Base-by-base conservation (phyloP, 495 filamentous ascomycete genomes). In the Cercophora sp. region DNA sequence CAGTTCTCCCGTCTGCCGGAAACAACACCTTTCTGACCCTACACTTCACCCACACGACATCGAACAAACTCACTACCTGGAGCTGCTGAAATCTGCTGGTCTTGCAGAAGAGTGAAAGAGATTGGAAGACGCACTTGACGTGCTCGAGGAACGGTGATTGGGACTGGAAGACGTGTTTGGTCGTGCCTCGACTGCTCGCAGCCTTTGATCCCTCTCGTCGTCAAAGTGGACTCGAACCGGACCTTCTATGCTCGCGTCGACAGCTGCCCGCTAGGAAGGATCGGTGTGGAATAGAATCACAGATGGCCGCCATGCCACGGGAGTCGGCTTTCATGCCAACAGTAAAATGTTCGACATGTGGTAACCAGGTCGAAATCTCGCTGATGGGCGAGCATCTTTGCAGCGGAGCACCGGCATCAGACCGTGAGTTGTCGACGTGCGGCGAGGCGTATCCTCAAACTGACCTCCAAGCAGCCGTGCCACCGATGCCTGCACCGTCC, bases 341-440 rank as follows among this genome's bases (percentile, higher is more conserved):
- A 16, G 90, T 98, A 69, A 97, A 96, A 82, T 98, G 93, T 75
- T 97, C 94, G 43, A 86, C 78, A 66, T 98, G 93, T 65, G 84
- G 83, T 40, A 70, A 73, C 27, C 82, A 93, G 65, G 89, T 97
- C 54, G 88, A 92, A 63, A 96, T 98, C 58, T 85, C 87, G 8
- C 70, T 82, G 61, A 88, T 98, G 89, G 93, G 90, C 35, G 91
- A 98, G 58, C 93, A 98, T 78, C 67, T 86, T 51, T 95, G 89
- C 68, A 66, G 71, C 36, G 61, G 61, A 46, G 51, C 60, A 13
- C 44, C 65, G n/a, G 50, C 63, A 26, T 47, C 64, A 53, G 69
- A 75, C 47, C 60, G 73, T 73, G 71, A 4, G 22, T 22, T 18
- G 8, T 19, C 23, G 15, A 6, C 18, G 15, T 5, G 15, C 23